Conservation (phyloP, 495 filamentous ascomycete species). For the Achaetomiella virescens region DNA sequence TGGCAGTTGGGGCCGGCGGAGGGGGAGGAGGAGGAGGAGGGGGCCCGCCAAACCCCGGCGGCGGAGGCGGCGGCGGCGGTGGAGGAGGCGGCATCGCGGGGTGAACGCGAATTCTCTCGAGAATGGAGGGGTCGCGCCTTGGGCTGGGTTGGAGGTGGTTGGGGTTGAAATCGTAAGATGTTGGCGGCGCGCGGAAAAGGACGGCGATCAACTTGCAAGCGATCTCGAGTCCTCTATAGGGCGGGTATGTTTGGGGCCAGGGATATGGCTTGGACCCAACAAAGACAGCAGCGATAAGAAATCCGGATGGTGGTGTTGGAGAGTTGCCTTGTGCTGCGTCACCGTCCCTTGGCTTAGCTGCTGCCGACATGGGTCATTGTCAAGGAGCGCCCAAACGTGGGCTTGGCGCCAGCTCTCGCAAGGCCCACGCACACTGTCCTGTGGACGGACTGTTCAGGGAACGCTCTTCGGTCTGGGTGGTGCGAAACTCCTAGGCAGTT, state of each 20-base stretch:
- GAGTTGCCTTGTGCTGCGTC: neutral
- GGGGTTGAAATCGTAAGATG: neutral
- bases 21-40: slow-evolving; percentile 32
- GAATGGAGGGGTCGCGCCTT: neutral
- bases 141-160: neutral
- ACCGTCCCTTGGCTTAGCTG: neutral
- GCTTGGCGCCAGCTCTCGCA: neutral
- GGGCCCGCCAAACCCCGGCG: slow-evolving; percentile 24
- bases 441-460: too few relatives aligned
- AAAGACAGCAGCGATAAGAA: neutral
- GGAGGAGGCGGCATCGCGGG: slow-evolving; percentile 24
- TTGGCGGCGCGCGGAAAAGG: neutral
- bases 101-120: neutral
- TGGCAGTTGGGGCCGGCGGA: slow-evolving; percentile 21
- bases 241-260: too few relatives aligned
- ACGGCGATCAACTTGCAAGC: too few relatives aligned
- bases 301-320: neutral
- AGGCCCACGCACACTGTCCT: too few relatives aligned
- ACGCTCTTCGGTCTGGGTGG: too few relatives aligned
- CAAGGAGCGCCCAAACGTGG: neutral
- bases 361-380: neutral
- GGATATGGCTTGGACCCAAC: too few relatives aligned
- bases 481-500: too few relatives aligned
- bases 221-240: too few relatives aligned
- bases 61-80: slow-evolving; percentile 26